phyloP scores from a whole-genome alignment of 257 asterid genomes.

The Linderniella brevidens region DNA sequence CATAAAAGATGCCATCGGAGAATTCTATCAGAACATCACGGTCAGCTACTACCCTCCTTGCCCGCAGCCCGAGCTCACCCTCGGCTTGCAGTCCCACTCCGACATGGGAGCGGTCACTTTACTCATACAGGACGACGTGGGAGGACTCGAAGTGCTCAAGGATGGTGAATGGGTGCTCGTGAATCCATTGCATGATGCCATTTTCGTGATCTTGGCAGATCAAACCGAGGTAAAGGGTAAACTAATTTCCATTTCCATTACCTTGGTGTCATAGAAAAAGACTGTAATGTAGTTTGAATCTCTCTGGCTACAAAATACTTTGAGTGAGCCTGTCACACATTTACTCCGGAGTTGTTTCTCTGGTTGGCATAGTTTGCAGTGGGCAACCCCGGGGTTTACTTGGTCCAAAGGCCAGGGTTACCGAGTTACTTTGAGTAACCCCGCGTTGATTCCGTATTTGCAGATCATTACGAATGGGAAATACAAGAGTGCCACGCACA shows the following conservation, averaged over 20 bases:
- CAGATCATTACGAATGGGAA: slow-evolving; percentile 75
- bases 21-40: slow-evolving; percentile 73
- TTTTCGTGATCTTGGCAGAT: slow-evolving; percentile 71
- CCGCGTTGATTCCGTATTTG: background rate
- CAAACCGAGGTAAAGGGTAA: slow-evolving; percentile 50
- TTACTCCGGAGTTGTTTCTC: no score
- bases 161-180: slow-evolving; percentile 68
- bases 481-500: slow-evolving; percentile 61
- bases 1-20: slow-evolving; percentile 55
- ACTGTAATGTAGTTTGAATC: no score
- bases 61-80: slow-evolving; percentile 92
- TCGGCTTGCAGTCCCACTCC: slow-evolving; percentile 87
- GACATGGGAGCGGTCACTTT: slow-evolving; percentile 76
- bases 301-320: no score
- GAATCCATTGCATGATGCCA: slow-evolving; percentile 43
- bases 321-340: no score
- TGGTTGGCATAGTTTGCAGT: no score
- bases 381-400: no score
- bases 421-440: no score
- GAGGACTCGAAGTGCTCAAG: slow-evolving; percentile 75
- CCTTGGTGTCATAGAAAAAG: no score
- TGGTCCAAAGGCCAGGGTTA: no score
- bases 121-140: slow-evolving; percentile 88
- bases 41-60: slow-evolving; percentile 82
- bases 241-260: no score